phyloP scores from a whole-genome alignment of 257 asterid species.

The Paulownia fortunei region DNA sequence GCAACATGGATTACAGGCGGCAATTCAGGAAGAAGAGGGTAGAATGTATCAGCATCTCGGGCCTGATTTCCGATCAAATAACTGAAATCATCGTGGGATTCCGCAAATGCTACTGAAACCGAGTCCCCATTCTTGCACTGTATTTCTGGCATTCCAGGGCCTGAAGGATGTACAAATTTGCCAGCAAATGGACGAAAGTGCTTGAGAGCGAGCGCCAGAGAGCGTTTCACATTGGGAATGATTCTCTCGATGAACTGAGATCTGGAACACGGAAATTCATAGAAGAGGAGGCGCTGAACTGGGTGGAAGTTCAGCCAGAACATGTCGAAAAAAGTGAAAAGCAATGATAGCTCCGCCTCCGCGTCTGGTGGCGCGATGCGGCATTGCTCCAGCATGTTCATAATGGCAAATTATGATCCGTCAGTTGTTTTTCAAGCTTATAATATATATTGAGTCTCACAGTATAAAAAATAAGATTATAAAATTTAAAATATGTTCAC shows the following conservation, averaged over 20 bases:
- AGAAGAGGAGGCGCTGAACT: conserved; percentile 24
- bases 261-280: conserved; percentile 13
- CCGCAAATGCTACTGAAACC: conserved; percentile 12
- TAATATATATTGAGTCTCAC: too few species aligned
- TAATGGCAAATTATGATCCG: background rate
- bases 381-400: conserved; percentile 11
- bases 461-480: too few species aligned
- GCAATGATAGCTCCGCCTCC: conserved; percentile 18
- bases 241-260: conserved; percentile 1
- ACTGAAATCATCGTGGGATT: conserved; percentile 15
- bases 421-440: background rate
- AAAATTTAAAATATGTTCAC: too few species aligned
- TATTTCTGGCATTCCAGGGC: conserved; percentile 5
- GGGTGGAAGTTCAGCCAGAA: conserved; percentile 13
- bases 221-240: conserved; percentile 22
- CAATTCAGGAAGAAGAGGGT: background rate
- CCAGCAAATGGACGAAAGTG: conserved; percentile 25
- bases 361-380: conserved; percentile 9
- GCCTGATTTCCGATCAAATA: conserved; percentile 12
- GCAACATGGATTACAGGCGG: background rate
- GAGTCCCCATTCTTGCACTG: background rate
- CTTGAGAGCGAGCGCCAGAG: conserved; percentile 14
- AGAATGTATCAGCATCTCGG: conserved; percentile 5
- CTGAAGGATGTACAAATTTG: background rate
- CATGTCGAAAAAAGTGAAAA: conserved; percentile 23